Base-by-base conservation (phyloP, 768 basidiomycete genomes). In the Lentinula boryana region DNA sequence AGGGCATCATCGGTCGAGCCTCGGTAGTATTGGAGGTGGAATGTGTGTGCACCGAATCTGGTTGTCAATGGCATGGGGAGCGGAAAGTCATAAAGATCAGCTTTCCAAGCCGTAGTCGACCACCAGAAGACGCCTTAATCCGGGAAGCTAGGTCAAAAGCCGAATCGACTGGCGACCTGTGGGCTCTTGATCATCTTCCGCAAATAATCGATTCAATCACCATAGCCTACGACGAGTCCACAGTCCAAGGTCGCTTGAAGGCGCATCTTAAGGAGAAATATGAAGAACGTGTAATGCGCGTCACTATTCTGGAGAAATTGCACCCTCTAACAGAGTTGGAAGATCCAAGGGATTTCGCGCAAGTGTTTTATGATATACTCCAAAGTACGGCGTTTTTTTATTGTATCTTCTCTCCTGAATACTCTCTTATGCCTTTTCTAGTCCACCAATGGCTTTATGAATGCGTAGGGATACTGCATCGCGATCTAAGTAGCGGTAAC, bases 391-490 rank as follows among this genome's bases (percentile, higher is more conserved):
- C 27, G 12, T 38, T 4, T 35, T 27, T 21, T 27, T 27, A 27
- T 27, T 2, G 27, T 27, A 27, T 27, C 27, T 27, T 13, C 21
- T 13, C 27, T 27, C 27, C 27, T 27, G 27, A 41, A 12, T 18
- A 13, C 1, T 50, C 49, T 27, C 27, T 27, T 27, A 27, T 27
- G 10, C 16, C 48, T 18, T 21, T 16, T 13, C 33, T 35, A 64
- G 63, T 32, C 15, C 53, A 64, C 50, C 43, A 38, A 21, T 33
- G 27, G 56, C 48, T 58, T 9, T 63, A 59, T 41, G 58, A 64
- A 43, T 8, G 59, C 12, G 46, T 44, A 35, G 32, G 44, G 4
- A 64, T 65, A 35, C 53, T 62, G 3, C 27, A 27, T 27, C 27
- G 27, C 27, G 27, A 27, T 27, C 27, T 27, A 27, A 27, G 27